phyloP scores from a whole-genome alignment of 2,329 filamentous ascomycete genomes.

The Elsinoe perseae region DNA sequence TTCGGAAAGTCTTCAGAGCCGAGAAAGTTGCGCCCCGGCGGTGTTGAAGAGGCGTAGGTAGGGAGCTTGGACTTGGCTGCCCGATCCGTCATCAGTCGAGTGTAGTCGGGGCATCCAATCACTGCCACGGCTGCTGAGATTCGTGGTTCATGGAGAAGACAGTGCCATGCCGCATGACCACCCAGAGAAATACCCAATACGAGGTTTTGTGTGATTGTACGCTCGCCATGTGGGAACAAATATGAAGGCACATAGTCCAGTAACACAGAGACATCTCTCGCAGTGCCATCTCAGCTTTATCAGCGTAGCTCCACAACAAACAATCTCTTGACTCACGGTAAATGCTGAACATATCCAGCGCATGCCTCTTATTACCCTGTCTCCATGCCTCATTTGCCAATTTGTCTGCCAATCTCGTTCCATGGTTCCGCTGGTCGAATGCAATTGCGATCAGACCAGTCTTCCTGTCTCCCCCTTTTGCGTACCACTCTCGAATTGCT shows the following conservation, averaged over 20 bases:
- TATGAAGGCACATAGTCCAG: slow-evolving; percentile 74
- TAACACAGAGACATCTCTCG: slow-evolving; percentile 64
- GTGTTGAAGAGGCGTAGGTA: slow-evolving; percentile 50
- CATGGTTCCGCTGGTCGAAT: slow-evolving; percentile 93
- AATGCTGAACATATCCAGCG: slow-evolving; percentile 82
- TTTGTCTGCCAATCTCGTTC: slow-evolving; percentile 59
- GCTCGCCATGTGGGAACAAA: slow-evolving; percentile 48
- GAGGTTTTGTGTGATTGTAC: slow-evolving; percentile 54
- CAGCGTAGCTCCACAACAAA: slow-evolving; percentile 1
- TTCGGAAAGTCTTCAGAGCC: slow-evolving; percentile 71
- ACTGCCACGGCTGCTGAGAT: slow-evolving; percentile 71
- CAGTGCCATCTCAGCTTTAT: slow-evolving; percentile 50
- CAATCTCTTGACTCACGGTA: slow-evolving; percentile 46
- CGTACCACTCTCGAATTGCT: slow-evolving; percentile 61
- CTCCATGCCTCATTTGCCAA: slow-evolving; percentile 71
- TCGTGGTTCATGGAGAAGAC: slow-evolving; percentile 67
- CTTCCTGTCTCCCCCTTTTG: slow-evolving; percentile 30
- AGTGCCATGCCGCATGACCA: slow-evolving; percentile 81
- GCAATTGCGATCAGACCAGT: slow-evolving; percentile 67
- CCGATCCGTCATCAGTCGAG: slow-evolving; percentile 70
- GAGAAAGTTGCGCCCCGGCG: slow-evolving; percentile 57
- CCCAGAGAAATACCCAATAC: slow-evolving; percentile 79
- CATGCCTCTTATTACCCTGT: slow-evolving; percentile 69
- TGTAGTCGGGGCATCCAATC: slow-evolving; percentile 85
- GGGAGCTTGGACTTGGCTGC: slow-evolving; percentile 61